A percentile compares a stretch with the other conserved stretches of the same genome.
Conservation (phyloP, 2,329 filamentous ascomycete species). For the Diaporthe citrichinensis region DNA sequence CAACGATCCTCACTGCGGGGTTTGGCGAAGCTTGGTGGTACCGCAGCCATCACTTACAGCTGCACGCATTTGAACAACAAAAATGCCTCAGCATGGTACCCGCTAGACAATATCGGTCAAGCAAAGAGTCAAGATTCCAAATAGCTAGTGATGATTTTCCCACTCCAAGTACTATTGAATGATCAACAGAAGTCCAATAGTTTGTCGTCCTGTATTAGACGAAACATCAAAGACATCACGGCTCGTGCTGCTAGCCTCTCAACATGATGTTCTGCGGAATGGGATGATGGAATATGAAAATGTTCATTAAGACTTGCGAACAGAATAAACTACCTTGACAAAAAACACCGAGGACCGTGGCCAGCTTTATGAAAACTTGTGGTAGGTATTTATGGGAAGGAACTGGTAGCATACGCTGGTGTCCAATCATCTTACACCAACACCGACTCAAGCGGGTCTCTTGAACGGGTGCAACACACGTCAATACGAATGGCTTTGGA, state of each 20-base stretch:
- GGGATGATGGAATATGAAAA: neutral
- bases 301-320: fast-evolving
- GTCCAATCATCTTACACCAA: slow-evolving; percentile 28
- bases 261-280: neutral
- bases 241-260: neutral
- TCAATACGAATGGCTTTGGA: neutral
- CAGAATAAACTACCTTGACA: no score
- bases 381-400: neutral
- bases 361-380: no score
- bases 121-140: no score
- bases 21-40: neutral
- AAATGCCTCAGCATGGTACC: neutral
- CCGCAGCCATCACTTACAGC: neutral
- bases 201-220: no score
- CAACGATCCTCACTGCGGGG: neutral
- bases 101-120: neutral
- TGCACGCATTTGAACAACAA: neutral
- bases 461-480: neutral
- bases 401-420: neutral
- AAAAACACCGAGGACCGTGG: neutral
- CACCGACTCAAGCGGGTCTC: neutral
- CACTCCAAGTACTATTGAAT: no score
- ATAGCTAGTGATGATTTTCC: neutral
- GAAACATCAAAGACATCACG: neutral
- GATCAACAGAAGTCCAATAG: no score